Percentiles rank a stretch among this genome's conserved stretches.
Evolutionary conservation across 805 yeast genomes (phyloP).

Genomic region (Hagleromyces aurorensis): DNA sequence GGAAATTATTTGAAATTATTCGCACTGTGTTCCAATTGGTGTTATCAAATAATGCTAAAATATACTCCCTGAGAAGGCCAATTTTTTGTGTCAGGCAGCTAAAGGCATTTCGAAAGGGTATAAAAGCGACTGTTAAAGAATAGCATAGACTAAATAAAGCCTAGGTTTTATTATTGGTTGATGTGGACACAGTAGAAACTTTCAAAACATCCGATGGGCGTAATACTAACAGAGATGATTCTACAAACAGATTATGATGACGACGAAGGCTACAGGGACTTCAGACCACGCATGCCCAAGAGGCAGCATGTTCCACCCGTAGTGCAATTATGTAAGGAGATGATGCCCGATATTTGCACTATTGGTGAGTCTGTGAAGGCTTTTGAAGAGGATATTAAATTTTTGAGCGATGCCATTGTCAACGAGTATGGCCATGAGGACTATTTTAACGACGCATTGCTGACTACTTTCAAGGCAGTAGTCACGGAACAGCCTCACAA

Average conservation of each 20-base stretch:
- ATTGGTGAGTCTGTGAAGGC: slow-evolving; percentile 49
- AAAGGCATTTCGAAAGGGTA: too few species aligned
- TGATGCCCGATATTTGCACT: slow-evolving; percentile 45
- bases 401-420: slow-evolving; percentile 57
- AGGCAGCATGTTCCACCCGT: slow-evolving; percentile 38
- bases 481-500: slow-evolving; percentile 89
- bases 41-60: too few species aligned
- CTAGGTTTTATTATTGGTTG: neutral
- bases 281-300: slow-evolving; percentile 27
- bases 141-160: too few species aligned
- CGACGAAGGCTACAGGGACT: slow-evolving; percentile 27
- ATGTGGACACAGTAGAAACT: neutral
- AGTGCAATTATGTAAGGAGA: slow-evolving; percentile 38
- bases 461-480: slow-evolving; percentile 60
- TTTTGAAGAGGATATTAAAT: slow-evolving; percentile 55
- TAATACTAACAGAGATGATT: slow-evolving; percentile 15
- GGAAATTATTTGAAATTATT: too few species aligned
- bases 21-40: too few species aligned
- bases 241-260: slow-evolving; percentile 23
- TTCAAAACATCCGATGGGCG: neutral
- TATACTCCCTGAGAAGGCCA: too few species aligned
- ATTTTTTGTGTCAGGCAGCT: too few species aligned
- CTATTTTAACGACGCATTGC: slow-evolving; percentile 47
- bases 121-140: too few species aligned
- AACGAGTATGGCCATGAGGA: slow-evolving; percentile 58